A percentile compares a stretch with the other conserved stretches of the same genome.
Conservation (phyloP, 2,329 filamentous ascomycete species). For the Microdochium bolleyi region DNA sequence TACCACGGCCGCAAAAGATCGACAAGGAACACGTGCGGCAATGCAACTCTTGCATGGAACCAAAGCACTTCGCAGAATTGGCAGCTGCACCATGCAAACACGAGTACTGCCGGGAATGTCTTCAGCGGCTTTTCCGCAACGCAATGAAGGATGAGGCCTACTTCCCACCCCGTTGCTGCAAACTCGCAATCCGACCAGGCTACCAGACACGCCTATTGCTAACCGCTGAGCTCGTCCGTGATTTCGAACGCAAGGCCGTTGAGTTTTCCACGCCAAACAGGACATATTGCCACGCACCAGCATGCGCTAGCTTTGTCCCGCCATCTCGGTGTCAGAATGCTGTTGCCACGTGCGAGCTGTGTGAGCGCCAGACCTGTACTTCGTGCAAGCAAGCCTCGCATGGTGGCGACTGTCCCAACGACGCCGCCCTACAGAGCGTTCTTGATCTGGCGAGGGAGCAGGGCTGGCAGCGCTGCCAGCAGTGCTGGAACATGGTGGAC, state of each 20-base stretch:
- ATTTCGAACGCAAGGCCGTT: slow-evolving; percentile 33
- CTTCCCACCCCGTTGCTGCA: slow-evolving; percentile 49
- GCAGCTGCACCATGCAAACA: slow-evolving; percentile 24
- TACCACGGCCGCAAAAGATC: neutral
- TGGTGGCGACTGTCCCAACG: slow-evolving; percentile 35
- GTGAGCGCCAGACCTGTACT: slow-evolving; percentile 35
- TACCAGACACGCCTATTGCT: slow-evolving; percentile 25
- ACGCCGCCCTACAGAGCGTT: slow-evolving; percentile 28
- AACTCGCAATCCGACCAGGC: slow-evolving; percentile 27
- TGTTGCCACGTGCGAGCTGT: slow-evolving; percentile 32
- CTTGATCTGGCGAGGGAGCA: slow-evolving; percentile 29
- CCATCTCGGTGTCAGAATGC: slow-evolving; percentile 17
- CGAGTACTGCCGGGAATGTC: slow-evolving; percentile 42
- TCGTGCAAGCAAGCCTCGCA: slow-evolving; percentile 41
- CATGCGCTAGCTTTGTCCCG: slow-evolving; percentile 40
- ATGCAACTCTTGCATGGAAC: slow-evolving; percentile 9
- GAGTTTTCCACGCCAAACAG: slow-evolving; percentile 39
- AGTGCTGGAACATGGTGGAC: slow-evolving; percentile 39
- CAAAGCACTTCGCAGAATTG: slow-evolving; percentile 5
- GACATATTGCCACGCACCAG: slow-evolving; percentile 38
- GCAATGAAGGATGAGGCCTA: slow-evolving; percentile 39
- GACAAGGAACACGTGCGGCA: neutral
- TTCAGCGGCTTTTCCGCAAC: slow-evolving; percentile 32
- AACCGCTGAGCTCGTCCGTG: slow-evolving; percentile 16
- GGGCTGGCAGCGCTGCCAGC: slow-evolving; percentile 42